phyloP scores from a whole-genome alignment of 148 eudicot species.

The Nepenthes gracilis region DNA sequence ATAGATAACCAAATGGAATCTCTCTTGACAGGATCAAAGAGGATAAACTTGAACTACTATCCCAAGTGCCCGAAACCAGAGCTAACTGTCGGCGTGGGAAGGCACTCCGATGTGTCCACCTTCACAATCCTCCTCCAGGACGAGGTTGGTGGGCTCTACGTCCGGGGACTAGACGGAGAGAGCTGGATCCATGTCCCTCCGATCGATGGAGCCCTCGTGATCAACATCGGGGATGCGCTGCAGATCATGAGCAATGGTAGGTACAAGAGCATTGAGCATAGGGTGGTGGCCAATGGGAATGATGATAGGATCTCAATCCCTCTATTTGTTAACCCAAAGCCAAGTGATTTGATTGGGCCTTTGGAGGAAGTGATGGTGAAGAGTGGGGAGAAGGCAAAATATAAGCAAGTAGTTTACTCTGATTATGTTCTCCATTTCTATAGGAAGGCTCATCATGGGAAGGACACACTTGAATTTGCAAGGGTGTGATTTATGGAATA shows the following conservation, averaged over 20 bases:
- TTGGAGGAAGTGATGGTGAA: slow-evolving; percentile 19
- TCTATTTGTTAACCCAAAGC: slow-evolving; percentile 36
- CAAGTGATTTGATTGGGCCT: slow-evolving; percentile 32
- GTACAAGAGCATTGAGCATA: slow-evolving; percentile 53
- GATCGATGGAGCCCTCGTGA: slow-evolving; percentile 32
- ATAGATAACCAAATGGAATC: slow-evolving; percentile 19
- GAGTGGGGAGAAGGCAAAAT: slow-evolving; percentile 32
- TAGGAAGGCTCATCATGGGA: slow-evolving; percentile 36
- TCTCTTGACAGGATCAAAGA: slow-evolving; percentile 25
- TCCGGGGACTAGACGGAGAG: slow-evolving; percentile 17
- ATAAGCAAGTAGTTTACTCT: slow-evolving; percentile 33
- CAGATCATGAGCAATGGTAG: slow-evolving; percentile 53
- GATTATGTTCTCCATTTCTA: slow-evolving; percentile 43
- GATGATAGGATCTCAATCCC: slow-evolving; percentile 40
- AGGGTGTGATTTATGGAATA: neutral
- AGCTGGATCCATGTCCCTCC: slow-evolving; percentile 44
- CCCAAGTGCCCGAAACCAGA: slow-evolving; percentile 43
- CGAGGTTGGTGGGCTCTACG: slow-evolving; percentile 39
- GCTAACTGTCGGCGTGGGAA: slow-evolving; percentile 48
- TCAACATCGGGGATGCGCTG: slow-evolving; percentile 50
- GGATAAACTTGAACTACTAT: slow-evolving; percentile 48
- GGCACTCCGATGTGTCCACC: slow-evolving; percentile 48
- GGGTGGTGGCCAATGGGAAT: slow-evolving; percentile 33
- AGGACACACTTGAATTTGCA: slow-evolving; percentile 32
- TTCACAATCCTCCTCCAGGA: slow-evolving; percentile 46